Conservation (phyloP, 495 filamentous ascomycete species). For the Lasiosphaeria hispida region DNA sequence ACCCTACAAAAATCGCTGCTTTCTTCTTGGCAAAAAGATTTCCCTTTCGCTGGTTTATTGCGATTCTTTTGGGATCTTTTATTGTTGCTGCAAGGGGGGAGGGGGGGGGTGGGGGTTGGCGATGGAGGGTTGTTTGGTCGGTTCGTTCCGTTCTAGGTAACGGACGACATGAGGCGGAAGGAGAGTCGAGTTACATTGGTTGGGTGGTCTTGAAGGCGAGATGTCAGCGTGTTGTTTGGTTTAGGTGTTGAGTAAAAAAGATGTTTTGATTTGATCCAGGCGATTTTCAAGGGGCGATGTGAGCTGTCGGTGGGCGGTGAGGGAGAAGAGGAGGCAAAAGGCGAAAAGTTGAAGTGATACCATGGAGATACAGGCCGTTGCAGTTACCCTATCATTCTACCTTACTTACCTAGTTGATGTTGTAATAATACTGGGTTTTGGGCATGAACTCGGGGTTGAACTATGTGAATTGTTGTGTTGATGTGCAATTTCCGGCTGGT, state of each 20-base stretch:
- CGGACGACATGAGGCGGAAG: too few species aligned
- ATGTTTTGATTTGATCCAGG: neutral
- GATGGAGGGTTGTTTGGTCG: neutral
- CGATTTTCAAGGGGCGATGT: neutral
- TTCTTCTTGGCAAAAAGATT: neutral
- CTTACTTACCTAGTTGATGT: too few species aligned
- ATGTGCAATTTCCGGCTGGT: too few species aligned
- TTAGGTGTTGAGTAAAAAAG: neutral
- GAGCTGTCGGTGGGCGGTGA: neutral
- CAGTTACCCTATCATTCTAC: too few species aligned
- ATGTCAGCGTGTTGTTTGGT: neutral
- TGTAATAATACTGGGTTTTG: too few species aligned
- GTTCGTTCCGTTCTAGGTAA: too few species aligned
- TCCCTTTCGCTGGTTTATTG: slow-evolving; percentile 1
- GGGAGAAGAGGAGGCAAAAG: neutral
- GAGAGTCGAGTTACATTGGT: too few species aligned
- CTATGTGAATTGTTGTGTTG: too few species aligned
- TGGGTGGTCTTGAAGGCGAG: too few species aligned
- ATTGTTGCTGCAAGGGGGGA: too few species aligned
- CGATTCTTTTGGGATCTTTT: neutral
- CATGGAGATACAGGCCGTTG: slow-evolving; percentile 1
- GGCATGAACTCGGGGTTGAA: too few species aligned
- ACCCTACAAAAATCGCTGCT: slow-evolving; percentile 2
- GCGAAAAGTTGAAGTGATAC: neutral
- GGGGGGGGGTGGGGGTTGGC: too few species aligned